Evolutionary conservation across 306 rosid species (phyloP).

Genomic region (Oxytropis ochrocephala): DNA sequence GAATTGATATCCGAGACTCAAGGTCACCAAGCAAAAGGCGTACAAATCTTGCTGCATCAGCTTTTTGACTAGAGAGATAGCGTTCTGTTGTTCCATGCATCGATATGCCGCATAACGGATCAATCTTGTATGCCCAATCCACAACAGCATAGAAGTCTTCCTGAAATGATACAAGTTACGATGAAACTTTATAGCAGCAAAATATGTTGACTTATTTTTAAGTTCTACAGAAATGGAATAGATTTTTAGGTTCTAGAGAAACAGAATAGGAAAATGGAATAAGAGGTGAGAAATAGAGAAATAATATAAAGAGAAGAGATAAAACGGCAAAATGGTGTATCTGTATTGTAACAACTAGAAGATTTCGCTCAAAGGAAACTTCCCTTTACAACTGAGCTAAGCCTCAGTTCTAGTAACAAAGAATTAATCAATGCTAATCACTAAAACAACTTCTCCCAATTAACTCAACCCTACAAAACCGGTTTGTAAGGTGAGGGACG

Average conservation of each 20-base stretch:
- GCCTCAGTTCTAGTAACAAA: not conserved
- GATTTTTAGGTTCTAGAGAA: not conserved
- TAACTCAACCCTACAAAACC: not conserved
- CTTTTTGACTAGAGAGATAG: constrained; percentile 87
- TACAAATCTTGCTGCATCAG: constrained; percentile 94
- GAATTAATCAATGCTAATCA: not conserved
- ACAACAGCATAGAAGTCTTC: constrained; percentile 87
- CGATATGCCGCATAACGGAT: constrained; percentile 92
- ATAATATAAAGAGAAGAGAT: not conserved
- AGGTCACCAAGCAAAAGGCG: constrained; percentile 82
- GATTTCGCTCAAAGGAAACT: not conserved
- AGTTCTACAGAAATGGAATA: not conserved
- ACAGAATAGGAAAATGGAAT: not conserved
- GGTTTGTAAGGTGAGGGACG: no score
- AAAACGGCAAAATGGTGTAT: not conserved
- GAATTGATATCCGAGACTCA: constrained; percentile 73
- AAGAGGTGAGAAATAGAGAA: not conserved
- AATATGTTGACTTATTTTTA: constrained; percentile 8
- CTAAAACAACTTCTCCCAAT: not conserved
- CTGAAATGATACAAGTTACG: constrained; percentile 44
- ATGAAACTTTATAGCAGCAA: constrained; percentile 4
- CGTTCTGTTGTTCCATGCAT: constrained; percentile 97
- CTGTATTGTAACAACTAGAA: not conserved
- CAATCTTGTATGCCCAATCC: constrained; percentile 97
- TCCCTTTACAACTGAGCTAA: not conserved